These are phyloP conservation scores for Clonostachys rhizophaga DNA, from an alignment of 2,329 filamentous ascomycete species.

Conservation along the genomic window DNA sequence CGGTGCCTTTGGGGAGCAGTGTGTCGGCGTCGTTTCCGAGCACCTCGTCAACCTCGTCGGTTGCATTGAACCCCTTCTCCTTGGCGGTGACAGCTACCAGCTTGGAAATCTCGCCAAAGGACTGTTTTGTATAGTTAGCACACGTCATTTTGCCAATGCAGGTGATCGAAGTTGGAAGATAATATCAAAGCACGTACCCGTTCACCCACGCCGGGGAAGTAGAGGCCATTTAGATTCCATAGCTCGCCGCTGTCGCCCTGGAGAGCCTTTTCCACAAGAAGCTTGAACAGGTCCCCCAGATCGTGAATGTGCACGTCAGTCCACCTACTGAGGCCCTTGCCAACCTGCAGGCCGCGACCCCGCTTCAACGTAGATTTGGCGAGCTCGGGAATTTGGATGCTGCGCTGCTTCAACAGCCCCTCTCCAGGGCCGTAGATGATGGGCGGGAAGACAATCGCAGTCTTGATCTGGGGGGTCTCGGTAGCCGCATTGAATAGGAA, in stretches of 20 bases:
- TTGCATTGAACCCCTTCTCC: conserved; percentile 13
- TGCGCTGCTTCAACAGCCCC: conserved; percentile 31
- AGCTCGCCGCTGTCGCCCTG: conserved; percentile 10
- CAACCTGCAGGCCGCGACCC: conserved; percentile 20
- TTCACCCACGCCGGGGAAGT: conserved; percentile 21
- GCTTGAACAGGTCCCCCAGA: conserved; percentile 17
- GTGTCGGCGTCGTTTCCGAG: conserved; percentile 33
- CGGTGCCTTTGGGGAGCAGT: conserved; percentile 34
- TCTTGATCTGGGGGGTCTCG: conserved; percentile 16
- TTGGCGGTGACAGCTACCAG: conserved; percentile 15
- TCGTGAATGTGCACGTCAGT: conserved; percentile 27
- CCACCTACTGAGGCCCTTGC: conserved; percentile 25
- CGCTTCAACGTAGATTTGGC: conserved; percentile 21
- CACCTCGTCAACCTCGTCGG: conserved; percentile 16
- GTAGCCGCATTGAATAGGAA: conserved; percentile 21
- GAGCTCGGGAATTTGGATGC: conserved; percentile 32
- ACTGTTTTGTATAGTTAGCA: conserved; percentile 4
- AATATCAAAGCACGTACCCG: conserved; percentile 7
- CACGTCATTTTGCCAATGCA: background rate
- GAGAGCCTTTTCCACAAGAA: conserved; percentile 20
- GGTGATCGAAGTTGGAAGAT: background rate
- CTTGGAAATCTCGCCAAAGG: conserved; percentile 22
- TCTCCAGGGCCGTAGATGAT: conserved; percentile 30
- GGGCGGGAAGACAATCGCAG: conserved; percentile 26
- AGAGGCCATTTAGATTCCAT: conserved; percentile 31